Percentiles rank a stretch among this genome's conserved stretches.
Conservation (phyloP, 2,329 filamentous ascomycete genomes). For the Alternaria brassicicola region DNA sequence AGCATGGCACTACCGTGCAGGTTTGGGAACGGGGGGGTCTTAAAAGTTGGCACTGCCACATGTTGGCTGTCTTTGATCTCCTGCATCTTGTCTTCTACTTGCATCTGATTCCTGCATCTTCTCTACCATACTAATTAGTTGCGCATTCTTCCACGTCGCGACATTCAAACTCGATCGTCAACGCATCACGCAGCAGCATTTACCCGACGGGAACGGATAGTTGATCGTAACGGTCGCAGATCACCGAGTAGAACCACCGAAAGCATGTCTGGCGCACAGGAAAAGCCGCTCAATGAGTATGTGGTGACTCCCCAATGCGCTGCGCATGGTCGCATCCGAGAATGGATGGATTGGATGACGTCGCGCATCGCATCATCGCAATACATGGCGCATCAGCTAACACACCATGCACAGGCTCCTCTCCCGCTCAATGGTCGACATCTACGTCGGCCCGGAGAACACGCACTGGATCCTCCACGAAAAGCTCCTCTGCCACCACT, state of each 20-base stretch:
- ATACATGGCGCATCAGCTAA: not conserved
- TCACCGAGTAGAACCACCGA: not conserved
- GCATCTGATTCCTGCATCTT: not conserved
- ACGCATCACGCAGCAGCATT: not conserved
- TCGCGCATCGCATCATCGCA: not conserved
- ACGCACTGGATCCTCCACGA: conserved; percentile 63
- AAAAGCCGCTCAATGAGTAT: conserved; percentile 47
- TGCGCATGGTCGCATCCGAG: not conserved
- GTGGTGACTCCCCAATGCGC: conserved; percentile 4
- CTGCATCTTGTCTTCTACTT: not conserved
- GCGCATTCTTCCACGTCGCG: not conserved
- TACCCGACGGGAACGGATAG: conserved; percentile 7
- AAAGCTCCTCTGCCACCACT: conserved; percentile 62
- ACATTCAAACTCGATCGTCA: not conserved
- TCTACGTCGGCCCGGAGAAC: conserved; percentile 61
- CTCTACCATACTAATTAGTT: not conserved
- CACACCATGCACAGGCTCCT: conserved; percentile 53
- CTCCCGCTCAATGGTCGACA: conserved; percentile 60
- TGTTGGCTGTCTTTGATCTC: not conserved
- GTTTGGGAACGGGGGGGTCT: not conserved
- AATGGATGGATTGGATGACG: not conserved
- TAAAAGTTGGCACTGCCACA: conserved; percentile 19
- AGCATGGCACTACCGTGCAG: not conserved
- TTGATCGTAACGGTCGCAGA: conserved; percentile 10
- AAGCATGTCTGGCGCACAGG: conserved; percentile 33